These are phyloP conservation scores for Emmonsiellopsis sp. DNA, from an alignment of 2,329 filamentous ascomycete genomes.

Conservation along the genomic window DNA sequence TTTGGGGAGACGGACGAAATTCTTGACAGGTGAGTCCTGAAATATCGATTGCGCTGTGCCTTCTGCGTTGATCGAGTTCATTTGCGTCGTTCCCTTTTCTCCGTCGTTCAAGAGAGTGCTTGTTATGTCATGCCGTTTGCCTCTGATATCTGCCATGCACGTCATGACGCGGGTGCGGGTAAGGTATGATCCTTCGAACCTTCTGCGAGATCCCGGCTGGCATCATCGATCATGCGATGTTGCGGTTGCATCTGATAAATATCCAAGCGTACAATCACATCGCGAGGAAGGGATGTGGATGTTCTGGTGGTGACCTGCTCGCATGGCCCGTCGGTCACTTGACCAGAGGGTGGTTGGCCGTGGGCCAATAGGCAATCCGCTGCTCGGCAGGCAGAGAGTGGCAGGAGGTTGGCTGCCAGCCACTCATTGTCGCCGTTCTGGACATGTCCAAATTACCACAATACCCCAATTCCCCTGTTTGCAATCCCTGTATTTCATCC, in stretches of 20 bases:
- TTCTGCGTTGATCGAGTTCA: slow-evolving; percentile 6
- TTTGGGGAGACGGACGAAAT: slow-evolving; percentile 66
- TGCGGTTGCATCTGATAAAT: slow-evolving; percentile 8
- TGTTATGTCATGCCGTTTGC: not conserved
- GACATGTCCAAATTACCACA: not conserved
- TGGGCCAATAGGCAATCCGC: slow-evolving; percentile 12
- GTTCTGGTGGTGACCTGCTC: slow-evolving; percentile 26
- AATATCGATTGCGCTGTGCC: slow-evolving; percentile 1
- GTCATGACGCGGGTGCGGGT: not conserved
- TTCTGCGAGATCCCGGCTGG: not conserved
- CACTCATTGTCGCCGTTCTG: not conserved
- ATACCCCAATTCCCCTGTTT: not conserved
- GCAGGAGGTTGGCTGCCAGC: not conserved
- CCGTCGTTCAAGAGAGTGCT: slow-evolving; percentile 9
- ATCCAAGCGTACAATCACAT: slow-evolving; percentile 11
- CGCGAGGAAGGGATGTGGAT: slow-evolving; percentile 20
- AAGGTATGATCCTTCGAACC: not conserved
- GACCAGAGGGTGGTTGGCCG: slow-evolving; percentile 37
- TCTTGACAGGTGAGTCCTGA: slow-evolving; percentile 75
- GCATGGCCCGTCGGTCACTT: slow-evolving; percentile 55
- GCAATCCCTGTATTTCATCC: not conserved
- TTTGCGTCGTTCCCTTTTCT: slow-evolving; percentile 10
- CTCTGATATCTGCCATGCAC: not conserved
- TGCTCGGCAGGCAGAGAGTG: not conserved
- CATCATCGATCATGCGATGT: slow-evolving; percentile 1